These are phyloP conservation scores for Adansonia madagascariensis DNA, from an alignment of 441 rosid genomes.

Conservation along the genomic window DNA sequence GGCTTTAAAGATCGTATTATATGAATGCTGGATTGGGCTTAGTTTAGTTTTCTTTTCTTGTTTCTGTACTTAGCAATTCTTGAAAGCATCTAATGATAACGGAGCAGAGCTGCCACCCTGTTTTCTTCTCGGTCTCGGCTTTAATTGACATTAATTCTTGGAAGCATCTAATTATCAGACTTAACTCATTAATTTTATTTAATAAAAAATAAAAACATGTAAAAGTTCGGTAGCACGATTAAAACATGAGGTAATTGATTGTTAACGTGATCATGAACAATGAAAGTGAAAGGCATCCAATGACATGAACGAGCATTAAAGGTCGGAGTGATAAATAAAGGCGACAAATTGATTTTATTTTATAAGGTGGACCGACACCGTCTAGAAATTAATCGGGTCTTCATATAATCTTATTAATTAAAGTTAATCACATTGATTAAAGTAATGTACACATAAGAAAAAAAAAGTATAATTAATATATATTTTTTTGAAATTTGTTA, in stretches of 20 bases:
- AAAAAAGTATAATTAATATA: too few species aligned
- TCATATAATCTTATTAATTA: too few species aligned
- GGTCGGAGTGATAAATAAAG: not conserved
- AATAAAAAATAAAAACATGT: not conserved
- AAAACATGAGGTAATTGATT: not conserved
- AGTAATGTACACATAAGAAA: too few species aligned
- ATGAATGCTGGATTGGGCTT: not conserved
- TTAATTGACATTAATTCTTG: too few species aligned
- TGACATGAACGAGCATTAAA: too few species aligned
- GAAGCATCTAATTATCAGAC: too few species aligned
- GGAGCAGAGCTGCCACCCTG: not conserved
- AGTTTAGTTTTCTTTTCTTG: conserved; percentile 16
- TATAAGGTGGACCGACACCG: not conserved
- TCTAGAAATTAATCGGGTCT: too few species aligned
- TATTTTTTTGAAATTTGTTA: too few species aligned
- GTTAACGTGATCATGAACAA: not conserved
- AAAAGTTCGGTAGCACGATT: not conserved
- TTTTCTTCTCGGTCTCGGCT: not conserved
- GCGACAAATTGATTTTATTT: not conserved
- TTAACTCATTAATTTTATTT: too few species aligned
- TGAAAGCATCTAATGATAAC: not conserved
- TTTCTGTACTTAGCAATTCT: not conserved
- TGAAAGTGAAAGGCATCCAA: not conserved
- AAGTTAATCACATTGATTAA: too few species aligned
- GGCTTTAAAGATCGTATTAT: not conserved